phyloP scores from a whole-genome alignment of 1,284 basidiomycete genomes.

The Grifola frondosa region DNA sequence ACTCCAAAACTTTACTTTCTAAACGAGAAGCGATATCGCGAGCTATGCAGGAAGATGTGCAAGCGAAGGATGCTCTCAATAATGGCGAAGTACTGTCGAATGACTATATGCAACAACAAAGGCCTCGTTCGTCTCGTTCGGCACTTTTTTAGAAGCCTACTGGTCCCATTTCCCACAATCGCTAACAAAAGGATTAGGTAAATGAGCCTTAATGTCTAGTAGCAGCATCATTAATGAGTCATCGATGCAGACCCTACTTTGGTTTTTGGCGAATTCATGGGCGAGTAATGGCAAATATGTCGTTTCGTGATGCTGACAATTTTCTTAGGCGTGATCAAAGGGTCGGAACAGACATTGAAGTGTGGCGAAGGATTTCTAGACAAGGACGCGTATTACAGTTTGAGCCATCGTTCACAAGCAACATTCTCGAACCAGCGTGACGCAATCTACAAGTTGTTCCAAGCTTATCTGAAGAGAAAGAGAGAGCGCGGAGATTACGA shows the following conservation, averaged over 20 bases:
- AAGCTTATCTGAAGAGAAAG: conserved; percentile 52
- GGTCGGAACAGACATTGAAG: conserved; percentile 51
- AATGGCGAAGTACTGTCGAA: conserved; percentile 13
- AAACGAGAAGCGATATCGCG: conserved; percentile 5
- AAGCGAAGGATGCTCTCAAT: conserved; percentile 1
- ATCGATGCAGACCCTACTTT: conserved; percentile 51
- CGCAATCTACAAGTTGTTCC: conserved; percentile 55
- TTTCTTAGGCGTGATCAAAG: conserved; percentile 61
- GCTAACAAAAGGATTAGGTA: conserved; percentile 57
- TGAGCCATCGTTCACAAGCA: conserved; percentile 52
- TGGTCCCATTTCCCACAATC: conserved; percentile 64
- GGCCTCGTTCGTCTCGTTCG: conserved; percentile 44
- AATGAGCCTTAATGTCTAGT: conserved; percentile 3
- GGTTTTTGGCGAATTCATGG: conserved; percentile 70
- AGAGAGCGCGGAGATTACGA: conserved; percentile 49
- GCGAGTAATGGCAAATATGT: conserved; percentile 29
- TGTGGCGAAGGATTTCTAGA: conserved; percentile 42
- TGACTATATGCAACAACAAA: conserved; percentile 28
- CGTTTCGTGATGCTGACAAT: not conserved
- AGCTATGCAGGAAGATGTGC: conserved; percentile 6
- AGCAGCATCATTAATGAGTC: not conserved
- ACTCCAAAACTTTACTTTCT: not conserved
- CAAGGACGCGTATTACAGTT: conserved; percentile 41
- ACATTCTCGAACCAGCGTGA: conserved; percentile 52
- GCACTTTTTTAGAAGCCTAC: conserved; percentile 51